phyloP scores from a whole-genome alignment of 2,329 filamentous ascomycete genomes.

The Trichoderma koningiopsis region DNA sequence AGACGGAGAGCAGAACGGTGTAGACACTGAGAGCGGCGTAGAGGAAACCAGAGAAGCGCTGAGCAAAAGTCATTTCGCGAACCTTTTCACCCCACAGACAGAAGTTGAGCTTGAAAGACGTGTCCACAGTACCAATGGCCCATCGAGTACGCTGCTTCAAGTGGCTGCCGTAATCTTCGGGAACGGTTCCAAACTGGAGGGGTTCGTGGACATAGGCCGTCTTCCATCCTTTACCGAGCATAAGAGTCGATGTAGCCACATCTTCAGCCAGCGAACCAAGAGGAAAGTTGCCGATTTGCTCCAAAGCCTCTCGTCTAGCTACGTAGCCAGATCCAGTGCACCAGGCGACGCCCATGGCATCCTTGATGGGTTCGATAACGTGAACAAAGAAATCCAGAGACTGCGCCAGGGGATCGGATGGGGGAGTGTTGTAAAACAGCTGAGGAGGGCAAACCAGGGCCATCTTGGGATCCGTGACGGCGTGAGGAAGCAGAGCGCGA shows the following conservation, averaged over 20 bases:
- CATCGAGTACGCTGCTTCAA: slow-evolving; percentile 60
- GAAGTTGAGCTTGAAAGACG: slow-evolving; percentile 61
- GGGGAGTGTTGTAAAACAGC: slow-evolving; percentile 64
- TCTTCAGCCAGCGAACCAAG: slow-evolving; percentile 63
- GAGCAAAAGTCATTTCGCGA: slow-evolving; percentile 55
- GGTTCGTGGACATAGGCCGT: slow-evolving; percentile 62
- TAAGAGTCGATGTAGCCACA: slow-evolving; percentile 58
- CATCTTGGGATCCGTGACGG: slow-evolving; percentile 59
- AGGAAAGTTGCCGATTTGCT: slow-evolving; percentile 64
- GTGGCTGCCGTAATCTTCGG: slow-evolving; percentile 58
- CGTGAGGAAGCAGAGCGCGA: slow-evolving; percentile 59
- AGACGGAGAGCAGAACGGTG: slow-evolving; percentile 56
- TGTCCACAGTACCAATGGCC: slow-evolving; percentile 60
- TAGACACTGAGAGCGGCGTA: slow-evolving; percentile 59
- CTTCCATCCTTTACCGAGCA: slow-evolving; percentile 63
- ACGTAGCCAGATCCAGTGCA: slow-evolving; percentile 67
- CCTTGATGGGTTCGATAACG: slow-evolving; percentile 53
- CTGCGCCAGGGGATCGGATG: slow-evolving; percentile 59
- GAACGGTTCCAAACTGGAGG: slow-evolving; percentile 61
- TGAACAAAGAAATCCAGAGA: slow-evolving; percentile 62
- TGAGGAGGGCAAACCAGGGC: slow-evolving; percentile 63
- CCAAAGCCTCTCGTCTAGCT: slow-evolving; percentile 59
- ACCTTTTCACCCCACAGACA: slow-evolving; percentile 58
- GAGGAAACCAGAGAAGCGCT: slow-evolving; percentile 61
- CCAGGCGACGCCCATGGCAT: slow-evolving; percentile 59